phyloP scores from a whole-genome alignment of 139 green algal species.

The Picochlorum sp. region DNA sequence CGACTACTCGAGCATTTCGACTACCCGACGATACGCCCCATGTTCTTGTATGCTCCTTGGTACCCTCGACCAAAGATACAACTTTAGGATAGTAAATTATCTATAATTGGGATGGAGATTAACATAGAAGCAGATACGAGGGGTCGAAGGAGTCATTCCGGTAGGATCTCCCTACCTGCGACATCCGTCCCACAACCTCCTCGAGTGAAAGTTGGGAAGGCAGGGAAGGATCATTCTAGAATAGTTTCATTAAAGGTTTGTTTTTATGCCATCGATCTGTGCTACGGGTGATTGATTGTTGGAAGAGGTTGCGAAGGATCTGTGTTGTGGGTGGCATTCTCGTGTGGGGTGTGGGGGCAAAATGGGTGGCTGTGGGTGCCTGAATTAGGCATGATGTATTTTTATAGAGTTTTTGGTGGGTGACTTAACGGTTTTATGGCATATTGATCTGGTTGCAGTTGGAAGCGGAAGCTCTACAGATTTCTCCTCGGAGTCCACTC shows the following conservation, averaged over 20 bases:
- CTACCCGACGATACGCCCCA: too few relatives aligned
- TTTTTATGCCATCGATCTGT: constrained; percentile 1
- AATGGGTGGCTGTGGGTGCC: too few relatives aligned
- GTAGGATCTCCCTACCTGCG: not conserved
- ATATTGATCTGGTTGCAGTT: constrained; percentile 3
- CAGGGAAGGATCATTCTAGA: constrained; percentile 2
- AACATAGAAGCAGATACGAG: constrained; percentile 14
- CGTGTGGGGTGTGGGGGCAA: too few relatives aligned
- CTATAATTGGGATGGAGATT: constrained; percentile 16
- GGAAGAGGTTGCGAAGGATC: too few relatives aligned
- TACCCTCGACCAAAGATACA: too few relatives aligned
- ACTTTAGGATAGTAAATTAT: constrained; percentile 3
- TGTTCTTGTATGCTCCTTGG: too few relatives aligned
- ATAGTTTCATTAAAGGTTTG: constrained; percentile 27
- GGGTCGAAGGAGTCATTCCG: not conserved
- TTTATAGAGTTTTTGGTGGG: too few relatives aligned
- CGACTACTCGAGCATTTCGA: too few relatives aligned
- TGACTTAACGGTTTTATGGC: not conserved
- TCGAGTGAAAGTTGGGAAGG: not conserved
- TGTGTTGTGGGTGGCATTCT: too few relatives aligned
- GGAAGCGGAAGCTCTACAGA: constrained; percentile 24
- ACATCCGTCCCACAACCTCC: not conserved
- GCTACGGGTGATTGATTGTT: not conserved
- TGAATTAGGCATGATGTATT: too few relatives aligned
- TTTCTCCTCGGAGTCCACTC: constrained; percentile 54